phyloP scores from a whole-genome alignment of 495 filamentous ascomycete genomes.

The Filosporella fistucella region DNA sequence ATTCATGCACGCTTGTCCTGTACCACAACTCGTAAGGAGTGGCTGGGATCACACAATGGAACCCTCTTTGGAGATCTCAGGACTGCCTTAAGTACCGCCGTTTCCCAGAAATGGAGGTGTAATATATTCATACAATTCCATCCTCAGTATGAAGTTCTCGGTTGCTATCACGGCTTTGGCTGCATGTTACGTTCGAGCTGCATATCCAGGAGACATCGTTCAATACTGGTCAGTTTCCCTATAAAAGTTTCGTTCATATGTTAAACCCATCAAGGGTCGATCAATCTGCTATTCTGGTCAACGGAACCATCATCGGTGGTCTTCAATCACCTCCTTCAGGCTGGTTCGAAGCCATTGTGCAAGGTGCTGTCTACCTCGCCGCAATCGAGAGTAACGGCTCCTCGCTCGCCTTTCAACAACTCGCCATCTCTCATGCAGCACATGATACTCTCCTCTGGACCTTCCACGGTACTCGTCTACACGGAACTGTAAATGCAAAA shows the following conservation, averaged over 20 bases:
- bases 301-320: conserved; percentile 29
- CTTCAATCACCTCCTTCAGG: conserved; percentile 29
- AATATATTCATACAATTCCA: background rate
- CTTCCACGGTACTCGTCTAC: conserved; percentile 32
- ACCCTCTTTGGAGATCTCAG: background rate
- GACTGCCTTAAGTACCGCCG: background rate
- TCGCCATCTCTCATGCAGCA: conserved; percentile 35
- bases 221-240: conserved; percentile 24
- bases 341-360: conserved; percentile 29
- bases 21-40: background rate
- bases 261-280: conserved; percentile 17
- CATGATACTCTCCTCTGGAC: conserved; percentile 30
- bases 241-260: background rate
- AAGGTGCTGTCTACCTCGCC: conserved; percentile 29
- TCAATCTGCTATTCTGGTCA: conserved; percentile 27
- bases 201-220: conserved; percentile 32
- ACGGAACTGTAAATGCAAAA: conserved; percentile 21
- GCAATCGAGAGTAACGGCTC: conserved; percentile 24
- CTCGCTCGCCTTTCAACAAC: conserved; percentile 29
- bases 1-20: background rate
- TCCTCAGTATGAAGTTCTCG: background rate
- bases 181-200: conserved; percentile 19
- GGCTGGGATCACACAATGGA: background rate
- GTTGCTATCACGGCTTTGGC: conserved; percentile 7
- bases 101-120: background rate